Evolutionary conservation across 2,329 filamentous ascomycete genomes (phyloP).

Genomic region (Colletotrichum lentis): DNA sequence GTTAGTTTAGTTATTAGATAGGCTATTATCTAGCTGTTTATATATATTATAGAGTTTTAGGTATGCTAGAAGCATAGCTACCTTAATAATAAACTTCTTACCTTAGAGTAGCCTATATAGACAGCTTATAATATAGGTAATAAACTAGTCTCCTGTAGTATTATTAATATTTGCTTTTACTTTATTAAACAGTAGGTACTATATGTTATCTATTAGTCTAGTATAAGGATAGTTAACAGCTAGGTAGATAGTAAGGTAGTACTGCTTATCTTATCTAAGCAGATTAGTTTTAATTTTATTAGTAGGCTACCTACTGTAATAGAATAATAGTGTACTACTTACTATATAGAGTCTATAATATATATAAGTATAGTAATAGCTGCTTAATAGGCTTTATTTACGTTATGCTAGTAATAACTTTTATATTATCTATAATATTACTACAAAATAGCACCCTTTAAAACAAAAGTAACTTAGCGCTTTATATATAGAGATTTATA

Average conservation of each 20-base stretch:
- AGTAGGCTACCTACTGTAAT: background rate
- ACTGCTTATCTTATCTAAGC: slow-evolving; percentile 16
- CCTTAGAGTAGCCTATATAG: slow-evolving; percentile 2
- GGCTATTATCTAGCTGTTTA: background rate
- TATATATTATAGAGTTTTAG: background rate
- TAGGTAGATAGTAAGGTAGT: slow-evolving; percentile 15
- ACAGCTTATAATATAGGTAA: slow-evolving; percentile 11
- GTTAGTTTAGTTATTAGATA: slow-evolving; percentile 1
- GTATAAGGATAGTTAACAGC: slow-evolving; percentile 7
- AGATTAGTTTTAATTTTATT: slow-evolving; percentile 4
- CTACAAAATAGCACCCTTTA: too few relatives aligned
- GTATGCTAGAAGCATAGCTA: background rate
- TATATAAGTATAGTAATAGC: background rate
- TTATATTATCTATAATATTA: background rate
- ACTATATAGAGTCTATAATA: slow-evolving; percentile 10
- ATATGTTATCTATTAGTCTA: slow-evolving; percentile 7
- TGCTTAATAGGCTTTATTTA: background rate
- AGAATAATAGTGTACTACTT: background rate
- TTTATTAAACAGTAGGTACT: slow-evolving; percentile 9
- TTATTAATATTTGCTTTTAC: slow-evolving; percentile 15
- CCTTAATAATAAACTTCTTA: slow-evolving; percentile 13
- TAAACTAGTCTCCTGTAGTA: slow-evolving; percentile 1
- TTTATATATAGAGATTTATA: background rate
- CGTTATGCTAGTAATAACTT: background rate
- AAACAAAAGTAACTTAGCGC: too few relatives aligned